Base-by-base conservation (phyloP, 2,329 filamentous ascomycete genomes). In the Orbilia quercus region DNA sequence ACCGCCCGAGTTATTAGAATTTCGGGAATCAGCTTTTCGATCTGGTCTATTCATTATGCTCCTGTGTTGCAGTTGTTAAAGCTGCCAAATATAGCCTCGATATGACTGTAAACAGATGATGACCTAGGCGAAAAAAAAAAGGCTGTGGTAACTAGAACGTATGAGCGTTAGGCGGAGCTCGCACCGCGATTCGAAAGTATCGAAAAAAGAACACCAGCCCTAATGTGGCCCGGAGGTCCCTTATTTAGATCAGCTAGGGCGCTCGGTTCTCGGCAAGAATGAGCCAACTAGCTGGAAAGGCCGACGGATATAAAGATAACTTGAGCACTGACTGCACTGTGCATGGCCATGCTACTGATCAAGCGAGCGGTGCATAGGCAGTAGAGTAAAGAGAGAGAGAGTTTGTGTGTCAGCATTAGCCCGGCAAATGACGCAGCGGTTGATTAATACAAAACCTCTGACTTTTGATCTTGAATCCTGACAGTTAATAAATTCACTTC, bases 371-470 rank as follows among this genome's bases (percentile, higher is more conserved):
- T 45, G 51, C 53, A 44, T 34, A 28, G 40, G n/a, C 54, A 53
- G n/a, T n/a, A n/a, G n/a, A n/a, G n/a, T n/a, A n/a, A n/a, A n/a
- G n/a, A n/a, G n/a, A n/a, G n/a, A n/a, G n/a, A n/a, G n/a, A n/a
- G n/a, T n/a, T n/a, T n/a, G n/a, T 67, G 63, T 67, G 63, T 67
- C 63, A 67, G 63, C 63, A 67, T 60, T 38, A 55, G 54, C 28
- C 28, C 28, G 9, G 28, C 36, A 55, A 48, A 69, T 69, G 64
- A 69, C 64, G 64, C 64, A 69, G 54, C 31, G 42, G 36, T 25
- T 16, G 22, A 23, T 40, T 55, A 47, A 23, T 55, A 55, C 50
- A 50, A 66, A 66, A 66, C 31, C 50, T n/a, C 1, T 7, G n/a
- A 7, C 38, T 18, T 22, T 51, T 12, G 14, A 54, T 48, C 40